phyloP scores from a whole-genome alignment of 1,284 basidiomycete species.

The Abortiporus biennis region DNA sequence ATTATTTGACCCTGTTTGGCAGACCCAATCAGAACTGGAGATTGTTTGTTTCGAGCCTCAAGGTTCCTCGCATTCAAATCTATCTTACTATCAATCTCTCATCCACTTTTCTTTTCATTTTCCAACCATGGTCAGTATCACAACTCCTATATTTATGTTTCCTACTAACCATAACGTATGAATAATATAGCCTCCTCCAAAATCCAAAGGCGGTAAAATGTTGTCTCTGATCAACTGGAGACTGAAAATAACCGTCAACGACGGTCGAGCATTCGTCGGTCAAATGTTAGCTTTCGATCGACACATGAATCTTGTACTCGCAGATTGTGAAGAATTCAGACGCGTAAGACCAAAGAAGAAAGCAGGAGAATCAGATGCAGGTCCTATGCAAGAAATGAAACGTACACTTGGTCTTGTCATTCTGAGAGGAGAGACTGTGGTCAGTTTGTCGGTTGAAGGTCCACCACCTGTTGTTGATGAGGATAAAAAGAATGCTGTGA shows the following conservation, averaged over 20 bases:
- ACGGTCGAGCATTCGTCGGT: slow-evolving; percentile 91
- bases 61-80: no score
- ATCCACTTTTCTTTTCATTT: no score
- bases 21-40: no score
- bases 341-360: slow-evolving; percentile 86
- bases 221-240: slow-evolving; percentile 97
- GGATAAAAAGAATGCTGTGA: slow-evolving; percentile 75
- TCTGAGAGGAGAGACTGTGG: slow-evolving; percentile 93
- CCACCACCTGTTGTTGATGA: slow-evolving; percentile 91
- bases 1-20: slow-evolving; percentile 23
- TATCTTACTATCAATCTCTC: no score
- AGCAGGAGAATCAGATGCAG: slow-evolving; percentile 64
- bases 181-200: slow-evolving; percentile 72
- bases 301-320: slow-evolving; percentile 99
- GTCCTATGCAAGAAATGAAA: slow-evolving; percentile 92
- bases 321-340: slow-evolving; percentile 95
- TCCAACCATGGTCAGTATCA: slow-evolving; percentile 55
- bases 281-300: slow-evolving; percentile 99
- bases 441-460: slow-evolving; percentile 92
- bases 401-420: slow-evolving; percentile 94
- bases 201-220: slow-evolving; percentile 98
- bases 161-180: background rate
- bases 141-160: background rate
- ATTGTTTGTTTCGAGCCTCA: no score
- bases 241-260: slow-evolving; percentile 96